Evolutionary conservation across 768 basidiomycete species (phyloP).

Genomic region (Daedalea quercina): DNA sequence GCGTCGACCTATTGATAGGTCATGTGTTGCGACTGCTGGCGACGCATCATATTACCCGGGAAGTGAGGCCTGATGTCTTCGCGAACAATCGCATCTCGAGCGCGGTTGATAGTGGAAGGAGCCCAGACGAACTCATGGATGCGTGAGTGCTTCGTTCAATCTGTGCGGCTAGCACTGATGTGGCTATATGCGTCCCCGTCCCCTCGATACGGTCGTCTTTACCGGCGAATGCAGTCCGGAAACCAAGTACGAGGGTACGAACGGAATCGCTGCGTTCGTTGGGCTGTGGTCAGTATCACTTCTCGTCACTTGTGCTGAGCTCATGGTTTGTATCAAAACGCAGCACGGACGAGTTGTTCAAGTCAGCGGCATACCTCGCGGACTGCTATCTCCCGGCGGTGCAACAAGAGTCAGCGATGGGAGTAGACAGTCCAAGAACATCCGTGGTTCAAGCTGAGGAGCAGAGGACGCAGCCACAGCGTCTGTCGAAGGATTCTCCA

Average conservation of each 20-base stretch:
- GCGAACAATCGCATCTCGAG: conserved; percentile 65
- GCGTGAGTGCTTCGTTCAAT: conserved; percentile 28
- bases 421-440: too few relatives aligned
- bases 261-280: conserved; percentile 65
- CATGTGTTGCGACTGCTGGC: conserved; percentile 72
- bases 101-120: conserved; percentile 61
- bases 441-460: neutral
- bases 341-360: conserved; percentile 74
- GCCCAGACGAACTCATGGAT: conserved; percentile 38
- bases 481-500: too few relatives aligned
- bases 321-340: too few relatives aligned
- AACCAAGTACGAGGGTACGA: conserved; percentile 58
- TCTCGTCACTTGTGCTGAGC: neutral
- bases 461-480: neutral
- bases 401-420: too few relatives aligned
- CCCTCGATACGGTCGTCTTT: neutral
- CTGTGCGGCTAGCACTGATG: neutral
- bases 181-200: neutral
- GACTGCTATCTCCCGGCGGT: conserved; percentile 32
- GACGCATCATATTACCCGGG: conserved; percentile 70
- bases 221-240: conserved; percentile 36
- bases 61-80: conserved; percentile 66
- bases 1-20: conserved; percentile 33
- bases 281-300: conserved; percentile 49
- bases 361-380: conserved; percentile 68